These are phyloP conservation scores for Claviceps quebecensis DNA, from an alignment of 2,329 filamentous ascomycete genomes.

Conservation along the genomic window DNA sequence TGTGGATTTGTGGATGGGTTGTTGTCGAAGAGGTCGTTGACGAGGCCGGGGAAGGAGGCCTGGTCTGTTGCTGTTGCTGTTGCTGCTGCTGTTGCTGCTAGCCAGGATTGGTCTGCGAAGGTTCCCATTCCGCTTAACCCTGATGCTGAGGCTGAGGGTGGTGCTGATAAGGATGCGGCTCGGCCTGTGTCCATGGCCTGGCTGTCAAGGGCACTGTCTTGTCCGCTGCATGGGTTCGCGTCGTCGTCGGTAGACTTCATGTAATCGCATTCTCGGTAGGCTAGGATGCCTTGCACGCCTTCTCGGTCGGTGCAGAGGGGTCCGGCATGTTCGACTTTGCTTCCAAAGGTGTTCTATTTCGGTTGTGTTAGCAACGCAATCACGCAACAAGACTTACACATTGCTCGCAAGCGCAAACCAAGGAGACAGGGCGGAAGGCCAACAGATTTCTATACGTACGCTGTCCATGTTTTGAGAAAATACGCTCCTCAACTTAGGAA, in stretches of 20 bases:
- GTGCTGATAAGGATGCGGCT: neutral
- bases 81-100: too few relatives aligned
- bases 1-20: too few relatives aligned
- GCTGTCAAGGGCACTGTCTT: slow-evolving; percentile 25
- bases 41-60: too few relatives aligned
- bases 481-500: slow-evolving; percentile 40
- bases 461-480: slow-evolving; percentile 39
- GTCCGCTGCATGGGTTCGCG: slow-evolving; percentile 23
- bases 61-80: too few relatives aligned
- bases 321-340: slow-evolving; percentile 2
- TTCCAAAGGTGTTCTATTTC: slow-evolving; percentile 1
- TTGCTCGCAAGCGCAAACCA: neutral
- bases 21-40: too few relatives aligned
- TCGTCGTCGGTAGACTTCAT: slow-evolving; percentile 26
- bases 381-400: neutral
- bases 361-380: neutral
- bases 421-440: neutral
- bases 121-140: too few relatives aligned
- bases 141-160: neutral
- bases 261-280: slow-evolving; percentile 30
- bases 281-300: slow-evolving; percentile 26
- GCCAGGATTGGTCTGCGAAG: too few relatives aligned
- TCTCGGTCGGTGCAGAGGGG: slow-evolving; percentile 22
- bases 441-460: slow-evolving; percentile 23
- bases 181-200: slow-evolving; percentile 8